These are phyloP conservation scores for Exophiala sp. DNA, from an alignment of 2,329 filamentous ascomycete species.

Conservation along the genomic window DNA sequence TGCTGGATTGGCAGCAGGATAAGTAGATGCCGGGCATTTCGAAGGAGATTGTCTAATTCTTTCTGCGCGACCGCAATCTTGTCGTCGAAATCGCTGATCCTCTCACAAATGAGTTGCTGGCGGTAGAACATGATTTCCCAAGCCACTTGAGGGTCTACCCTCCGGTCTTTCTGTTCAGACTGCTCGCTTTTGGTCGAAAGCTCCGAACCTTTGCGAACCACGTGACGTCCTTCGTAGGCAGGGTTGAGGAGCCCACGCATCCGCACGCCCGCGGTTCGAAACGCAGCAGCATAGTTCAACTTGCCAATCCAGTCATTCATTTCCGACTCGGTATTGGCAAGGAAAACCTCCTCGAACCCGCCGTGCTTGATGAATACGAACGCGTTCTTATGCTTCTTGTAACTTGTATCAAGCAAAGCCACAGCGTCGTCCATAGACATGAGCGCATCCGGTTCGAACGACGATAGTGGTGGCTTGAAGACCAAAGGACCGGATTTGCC, in stretches of 20 bases:
- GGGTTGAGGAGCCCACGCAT: slow-evolving; percentile 82
- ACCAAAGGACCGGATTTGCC: slow-evolving; percentile 70
- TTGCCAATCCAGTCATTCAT: slow-evolving; percentile 96
- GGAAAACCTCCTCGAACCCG: slow-evolving; percentile 79
- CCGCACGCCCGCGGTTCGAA: slow-evolving; percentile 81
- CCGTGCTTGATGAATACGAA: slow-evolving; percentile 86
- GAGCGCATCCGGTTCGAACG: slow-evolving; percentile 89
- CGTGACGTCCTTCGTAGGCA: slow-evolving; percentile 71
- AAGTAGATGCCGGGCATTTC: slow-evolving; percentile 84
- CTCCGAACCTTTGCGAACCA: slow-evolving; percentile 61
- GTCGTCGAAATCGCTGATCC: slow-evolving; percentile 76
- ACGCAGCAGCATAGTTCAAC: slow-evolving; percentile 92
- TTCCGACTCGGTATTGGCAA: slow-evolving; percentile 84
- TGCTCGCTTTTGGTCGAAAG: slow-evolving; percentile 56
- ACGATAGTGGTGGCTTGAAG: slow-evolving; percentile 81
- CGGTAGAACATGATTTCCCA: slow-evolving; percentile 79
- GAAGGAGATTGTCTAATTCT: slow-evolving; percentile 72
- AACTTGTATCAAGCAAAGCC: slow-evolving; percentile 74
- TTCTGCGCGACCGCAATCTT: slow-evolving; percentile 67
- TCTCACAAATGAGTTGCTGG: slow-evolving; percentile 72
- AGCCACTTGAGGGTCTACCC: slow-evolving; percentile 65
- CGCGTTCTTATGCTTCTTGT: slow-evolving; percentile 90
- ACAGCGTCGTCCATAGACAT: slow-evolving; percentile 93
- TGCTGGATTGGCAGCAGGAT: slow-evolving; percentile 83
- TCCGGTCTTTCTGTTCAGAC: slow-evolving; percentile 36